phyloP scores from a whole-genome alignment of 805 yeast genomes.

The Maudiozyma turicensis region DNA sequence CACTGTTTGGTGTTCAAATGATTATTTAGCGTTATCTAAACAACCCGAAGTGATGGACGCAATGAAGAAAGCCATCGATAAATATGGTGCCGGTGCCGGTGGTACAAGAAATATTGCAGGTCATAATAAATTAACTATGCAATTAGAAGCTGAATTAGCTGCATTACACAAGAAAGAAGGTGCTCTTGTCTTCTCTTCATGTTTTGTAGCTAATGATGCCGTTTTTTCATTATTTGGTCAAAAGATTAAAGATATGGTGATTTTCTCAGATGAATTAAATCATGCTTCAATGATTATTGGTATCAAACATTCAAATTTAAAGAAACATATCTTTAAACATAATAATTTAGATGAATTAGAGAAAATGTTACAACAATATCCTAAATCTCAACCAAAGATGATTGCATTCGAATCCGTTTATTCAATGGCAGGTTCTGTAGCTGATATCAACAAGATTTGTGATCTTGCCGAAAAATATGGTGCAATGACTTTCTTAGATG shows the following conservation, averaged over 20 bases:
- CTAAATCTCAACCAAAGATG: conserved; percentile 81
- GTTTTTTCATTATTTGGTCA: conserved; percentile 85
- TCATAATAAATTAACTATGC: conserved; percentile 83
- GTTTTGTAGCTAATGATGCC: conserved; percentile 96
- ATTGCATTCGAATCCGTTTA: conserved; percentile 96
- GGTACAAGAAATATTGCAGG: conserved; percentile 99
- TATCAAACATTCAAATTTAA: conserved; percentile 78
- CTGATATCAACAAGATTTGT: conserved; percentile 87
- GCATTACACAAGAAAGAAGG: conserved; percentile 90
- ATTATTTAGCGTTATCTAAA: conserved; percentile 90
- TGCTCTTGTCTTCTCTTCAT: conserved; percentile 88
- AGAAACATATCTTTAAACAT: conserved; percentile 85
- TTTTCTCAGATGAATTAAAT: conserved; percentile 85
- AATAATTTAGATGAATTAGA: conserved; percentile 83
- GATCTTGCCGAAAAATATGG: conserved; percentile 97
- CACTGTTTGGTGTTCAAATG: conserved; percentile 98
- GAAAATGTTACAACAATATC: conserved; percentile 63
- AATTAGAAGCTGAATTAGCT: conserved; percentile 78
- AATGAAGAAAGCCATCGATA: conserved; percentile 72
- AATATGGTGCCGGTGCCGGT: conserved; percentile 98
- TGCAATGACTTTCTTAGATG: conserved; percentile 93
- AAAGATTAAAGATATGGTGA: conserved; percentile 79
- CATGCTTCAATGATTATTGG: conserved; percentile 99
- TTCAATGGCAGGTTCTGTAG: conserved; percentile 96
- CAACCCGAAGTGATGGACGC: conserved; percentile 61